Percentiles rank a stretch among this genome's conserved stretches.
These are phyloP conservation scores for Cladosporium velox DNA, from an alignment of 2,329 filamentous ascomycete genomes.

Conservation along the genomic window DNA sequence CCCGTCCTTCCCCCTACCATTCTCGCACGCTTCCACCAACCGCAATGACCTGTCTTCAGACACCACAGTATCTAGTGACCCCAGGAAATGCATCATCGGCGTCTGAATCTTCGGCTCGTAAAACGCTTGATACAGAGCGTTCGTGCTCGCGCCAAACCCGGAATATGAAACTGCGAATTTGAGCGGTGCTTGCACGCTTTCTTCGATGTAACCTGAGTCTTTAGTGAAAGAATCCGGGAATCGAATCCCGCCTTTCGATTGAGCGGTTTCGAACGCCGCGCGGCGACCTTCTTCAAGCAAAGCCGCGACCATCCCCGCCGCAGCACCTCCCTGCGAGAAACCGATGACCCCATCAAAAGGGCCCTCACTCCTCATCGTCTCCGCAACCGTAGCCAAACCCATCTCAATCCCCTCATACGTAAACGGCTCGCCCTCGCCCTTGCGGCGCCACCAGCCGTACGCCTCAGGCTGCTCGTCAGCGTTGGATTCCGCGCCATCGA, in stretches of 20 bases:
- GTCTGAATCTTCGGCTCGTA: constrained; percentile 77
- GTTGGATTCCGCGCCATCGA: constrained; percentile 44
- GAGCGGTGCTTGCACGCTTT: constrained; percentile 54
- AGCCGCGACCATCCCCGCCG: constrained; percentile 70
- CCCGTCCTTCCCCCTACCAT: constrained; percentile 44
- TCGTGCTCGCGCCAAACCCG: constrained; percentile 73
- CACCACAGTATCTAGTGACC: constrained; percentile 83
- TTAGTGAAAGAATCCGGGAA: constrained; percentile 55
- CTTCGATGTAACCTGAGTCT: constrained; percentile 37
- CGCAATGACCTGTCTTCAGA: constrained; percentile 71
- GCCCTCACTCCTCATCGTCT: constrained; percentile 61
- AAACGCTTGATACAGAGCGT: constrained; percentile 64
- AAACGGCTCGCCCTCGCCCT: constrained; percentile 60
- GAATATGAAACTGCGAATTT: constrained; percentile 77
- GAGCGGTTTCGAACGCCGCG: constrained; percentile 51
- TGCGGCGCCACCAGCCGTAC: constrained; percentile 72
- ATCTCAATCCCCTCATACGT: constrained; percentile 67
- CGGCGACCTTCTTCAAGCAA: constrained; percentile 62
- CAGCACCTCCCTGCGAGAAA: constrained; percentile 77
- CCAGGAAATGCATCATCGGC: constrained; percentile 78
- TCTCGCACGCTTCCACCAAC: constrained; percentile 66
- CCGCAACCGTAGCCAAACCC: constrained; percentile 67
- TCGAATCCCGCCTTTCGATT: constrained; percentile 47
- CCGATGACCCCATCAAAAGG: constrained; percentile 77
- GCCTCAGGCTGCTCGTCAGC: constrained; percentile 51